These are phyloP conservation scores for Neonectria coccinea DNA, from an alignment of 2,329 filamentous ascomycete genomes.

Conservation along the genomic window DNA sequence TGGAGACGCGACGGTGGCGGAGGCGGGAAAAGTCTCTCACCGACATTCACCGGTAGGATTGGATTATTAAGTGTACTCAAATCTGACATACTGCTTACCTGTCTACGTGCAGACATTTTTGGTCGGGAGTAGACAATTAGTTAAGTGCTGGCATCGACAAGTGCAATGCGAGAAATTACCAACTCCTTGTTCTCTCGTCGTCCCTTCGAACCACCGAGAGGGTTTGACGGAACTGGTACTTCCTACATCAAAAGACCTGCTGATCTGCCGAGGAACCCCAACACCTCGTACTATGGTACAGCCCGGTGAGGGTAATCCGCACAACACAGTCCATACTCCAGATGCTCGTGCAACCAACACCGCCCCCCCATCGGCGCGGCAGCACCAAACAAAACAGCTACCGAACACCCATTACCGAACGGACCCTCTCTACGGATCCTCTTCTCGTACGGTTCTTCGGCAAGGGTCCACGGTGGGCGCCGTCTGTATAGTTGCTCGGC, in stretches of 20 bases:
- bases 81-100: too few relatives aligned
- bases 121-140: too few relatives aligned
- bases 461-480: slow-evolving; percentile 19
- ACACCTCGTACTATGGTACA: background rate
- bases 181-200: background rate
- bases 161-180: background rate
- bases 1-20: slow-evolving; percentile 18
- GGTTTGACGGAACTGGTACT: background rate
- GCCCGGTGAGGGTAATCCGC: background rate
- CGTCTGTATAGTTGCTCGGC: slow-evolving; percentile 13
- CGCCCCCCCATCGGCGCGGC: background rate
- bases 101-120: too few relatives aligned
- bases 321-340: background rate
- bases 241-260: background rate
- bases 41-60: slow-evolving; percentile 26
- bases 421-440: background rate
- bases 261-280: slow-evolving; percentile 1
- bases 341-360: slow-evolving; percentile 2
- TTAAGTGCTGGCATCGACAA: background rate
- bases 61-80: background rate
- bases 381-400: slow-evolving; percentile 2
- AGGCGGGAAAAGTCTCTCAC: slow-evolving; percentile 24
- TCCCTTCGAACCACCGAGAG: background rate
- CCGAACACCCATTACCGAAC: background rate
- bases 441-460: slow-evolving; percentile 28